phyloP scores from a whole-genome alignment of 768 basidiomycete species.

The Serendipita sp. region DNA sequence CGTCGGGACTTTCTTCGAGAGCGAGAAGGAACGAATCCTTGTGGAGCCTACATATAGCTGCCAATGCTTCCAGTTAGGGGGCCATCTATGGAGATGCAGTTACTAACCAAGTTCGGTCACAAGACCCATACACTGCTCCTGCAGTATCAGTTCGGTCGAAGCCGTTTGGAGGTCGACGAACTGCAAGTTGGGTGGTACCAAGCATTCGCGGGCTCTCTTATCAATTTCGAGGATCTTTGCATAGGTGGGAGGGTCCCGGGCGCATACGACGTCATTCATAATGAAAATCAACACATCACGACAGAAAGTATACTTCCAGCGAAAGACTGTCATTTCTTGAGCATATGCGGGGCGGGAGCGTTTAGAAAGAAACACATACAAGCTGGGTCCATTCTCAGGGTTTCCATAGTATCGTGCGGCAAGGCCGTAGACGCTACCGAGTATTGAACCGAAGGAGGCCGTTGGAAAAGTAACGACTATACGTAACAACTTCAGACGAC shows the following conservation, averaged over 20 bases:
- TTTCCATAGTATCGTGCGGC: background rate
- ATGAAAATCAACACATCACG: background rate
- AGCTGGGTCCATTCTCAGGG: background rate
- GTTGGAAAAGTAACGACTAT: background rate
- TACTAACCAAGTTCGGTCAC: background rate
- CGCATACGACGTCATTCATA: background rate
- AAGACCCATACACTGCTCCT: background rate
- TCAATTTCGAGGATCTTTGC: background rate
- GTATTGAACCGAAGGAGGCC: background rate
- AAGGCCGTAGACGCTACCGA: background rate
- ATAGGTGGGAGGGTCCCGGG: background rate
- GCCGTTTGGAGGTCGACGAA: background rate
- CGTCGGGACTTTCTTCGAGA: background rate
- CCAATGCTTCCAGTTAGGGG: background rate
- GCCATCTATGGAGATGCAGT: background rate
- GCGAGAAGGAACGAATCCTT: background rate
- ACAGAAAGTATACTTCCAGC: background rate
- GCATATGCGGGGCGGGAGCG: background rate
- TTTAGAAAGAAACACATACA: background rate
- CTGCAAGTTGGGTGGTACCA: background rate
- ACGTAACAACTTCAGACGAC: background rate
- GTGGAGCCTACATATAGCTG: background rate
- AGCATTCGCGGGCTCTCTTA: background rate
- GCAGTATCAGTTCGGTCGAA: background rate
- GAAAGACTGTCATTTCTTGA: background rate